Evolutionary conservation across 148 eudicot genomes (phyloP), one percentile per base, ranked within the genome.

Genomic region (Rhododendron vialii): DNA sequence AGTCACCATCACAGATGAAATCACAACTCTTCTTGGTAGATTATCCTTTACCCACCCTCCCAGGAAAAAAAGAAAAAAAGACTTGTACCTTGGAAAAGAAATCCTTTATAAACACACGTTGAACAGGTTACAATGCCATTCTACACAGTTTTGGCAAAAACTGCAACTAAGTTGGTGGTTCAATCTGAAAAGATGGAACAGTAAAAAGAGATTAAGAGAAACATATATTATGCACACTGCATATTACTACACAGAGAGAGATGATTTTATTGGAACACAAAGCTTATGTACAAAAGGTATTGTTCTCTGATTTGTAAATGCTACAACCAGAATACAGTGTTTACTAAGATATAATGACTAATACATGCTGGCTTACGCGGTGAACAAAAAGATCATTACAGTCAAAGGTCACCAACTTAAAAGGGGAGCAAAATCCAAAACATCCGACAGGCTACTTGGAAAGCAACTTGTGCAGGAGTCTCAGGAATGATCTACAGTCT

Each of bases 401-500:
- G 89, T 74, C 91, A 80, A 82, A 33, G 48, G 89, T 88, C 87
- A 85, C 86, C 81, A 86, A 80, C 90, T 88, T 86, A 84, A 86
- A 79, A 82, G 61, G 79, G 61, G 80, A 82, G 53, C 89, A 91
- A 87, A 89, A 91, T 85, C 88, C 83, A 69, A 65, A 87, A 84
- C 80, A 83, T 82, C 86, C 50, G 59, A 85, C 48, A 57, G 38
- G 79, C 80, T 83, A 87, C 85, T 73, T n/a, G 35, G 78, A 87
- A 83, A 85, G 85, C 82, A 89, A 87, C 84, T 87, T 65, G 81
- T 85, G 87, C 85, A 78, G 81, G 63, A 82, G 85, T 88, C 88
- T 88, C 85, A 26, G 80, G 90, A 85, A 89, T 88, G 90, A 91
- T 88, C 91, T 91, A 89, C 84, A 87, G 89, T 88, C 92, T 90